Evolutionary conservation across 2,329 filamentous ascomycete species (phyloP), one percentile per base, ranked within the genome.

Genomic region (Apiospora malaysiana): DNA sequence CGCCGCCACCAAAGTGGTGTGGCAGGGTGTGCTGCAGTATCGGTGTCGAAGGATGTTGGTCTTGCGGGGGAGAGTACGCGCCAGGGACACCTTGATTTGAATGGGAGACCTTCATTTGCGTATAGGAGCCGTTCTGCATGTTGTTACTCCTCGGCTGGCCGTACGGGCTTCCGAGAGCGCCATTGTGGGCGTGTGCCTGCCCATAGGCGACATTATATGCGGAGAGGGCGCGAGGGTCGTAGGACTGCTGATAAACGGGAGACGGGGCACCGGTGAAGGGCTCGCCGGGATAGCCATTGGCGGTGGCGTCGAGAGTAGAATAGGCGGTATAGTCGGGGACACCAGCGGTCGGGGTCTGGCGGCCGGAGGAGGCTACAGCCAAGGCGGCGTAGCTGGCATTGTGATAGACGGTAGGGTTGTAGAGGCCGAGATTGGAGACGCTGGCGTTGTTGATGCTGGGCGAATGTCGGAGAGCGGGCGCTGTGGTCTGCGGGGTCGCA

Each of bases 401-500:
- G 47, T 66, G 42, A 49, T 68, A 68, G 40, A 68, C 68, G 69
- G 71, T 46, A 69, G 65, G 32, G 40, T 68, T 68, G 66, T 70
- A 68, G 40, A 70, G 67, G 46, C 67, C 32, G 67, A 68, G 25
- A 9, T 49, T 68, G 46, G 67, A 68, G 68, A 46, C 59, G 70
- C 42, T 69, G 70, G 59, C 76, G 75, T 59, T 75, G 70, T 71
- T 78, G 65, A 43, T 67, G 23, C 65, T 67, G 23, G 40, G 45
- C 45, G 67, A 40, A 32, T 70, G 77, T 71, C 79, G 76, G 67
- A 80, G 75, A 71, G 77, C 77, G 68, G 79, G 79, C 72, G 79
- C 76, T 46, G 74, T 71, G 59, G 79, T 80, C 71, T 79, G 79
- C 66, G 78, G 78, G 72, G 76, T 76, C 70, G 70, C 71, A 74